Evolutionary conservation across 2,329 filamentous ascomycete genomes (phyloP).

Genomic region (Clarireedia sp.): DNA sequence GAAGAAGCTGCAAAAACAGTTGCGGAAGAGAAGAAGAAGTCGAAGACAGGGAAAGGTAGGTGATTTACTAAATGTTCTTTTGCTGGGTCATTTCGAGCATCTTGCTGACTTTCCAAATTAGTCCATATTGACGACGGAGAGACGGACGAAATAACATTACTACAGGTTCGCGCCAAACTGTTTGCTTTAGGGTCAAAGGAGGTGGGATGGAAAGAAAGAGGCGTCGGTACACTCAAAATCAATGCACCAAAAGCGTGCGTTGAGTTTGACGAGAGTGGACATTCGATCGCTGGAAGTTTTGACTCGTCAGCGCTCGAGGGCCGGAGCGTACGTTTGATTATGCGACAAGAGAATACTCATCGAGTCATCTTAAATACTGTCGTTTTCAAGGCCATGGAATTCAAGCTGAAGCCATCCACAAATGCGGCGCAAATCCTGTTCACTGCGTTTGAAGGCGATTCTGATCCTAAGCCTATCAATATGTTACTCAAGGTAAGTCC

Average conservation of each 20-base stretch:
- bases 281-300: slow-evolving; percentile 44
- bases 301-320: slow-evolving; percentile 46
- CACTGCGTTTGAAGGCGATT: slow-evolving; percentile 52
- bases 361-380: slow-evolving; percentile 80
- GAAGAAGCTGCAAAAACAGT: slow-evolving; percentile 41
- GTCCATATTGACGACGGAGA: slow-evolving; percentile 77
- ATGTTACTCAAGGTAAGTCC: slow-evolving; percentile 52
- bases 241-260: slow-evolving; percentile 59
- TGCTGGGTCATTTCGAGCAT: neutral
- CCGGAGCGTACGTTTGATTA: slow-evolving; percentile 62
- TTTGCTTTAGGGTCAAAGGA: slow-evolving; percentile 62
- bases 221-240: slow-evolving; percentile 74
- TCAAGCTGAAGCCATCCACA: slow-evolving; percentile 64
- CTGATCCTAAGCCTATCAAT: slow-evolving; percentile 45
- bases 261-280: slow-evolving; percentile 45
- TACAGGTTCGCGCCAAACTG: slow-evolving; percentile 74
- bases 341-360: slow-evolving; percentile 85
- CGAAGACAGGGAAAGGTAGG: slow-evolving; percentile 62
- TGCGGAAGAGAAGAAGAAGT: slow-evolving; percentile 55
- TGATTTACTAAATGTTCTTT: slow-evolving; percentile 8
- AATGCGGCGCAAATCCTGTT: slow-evolving; percentile 51
- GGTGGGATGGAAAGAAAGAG: slow-evolving; percentile 79
- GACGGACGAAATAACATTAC: slow-evolving; percentile 67
- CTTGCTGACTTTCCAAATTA: neutral
- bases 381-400: slow-evolving; percentile 69